phyloP scores from a whole-genome alignment of 116 monocot species.

The Posidonia oceanica region DNA sequence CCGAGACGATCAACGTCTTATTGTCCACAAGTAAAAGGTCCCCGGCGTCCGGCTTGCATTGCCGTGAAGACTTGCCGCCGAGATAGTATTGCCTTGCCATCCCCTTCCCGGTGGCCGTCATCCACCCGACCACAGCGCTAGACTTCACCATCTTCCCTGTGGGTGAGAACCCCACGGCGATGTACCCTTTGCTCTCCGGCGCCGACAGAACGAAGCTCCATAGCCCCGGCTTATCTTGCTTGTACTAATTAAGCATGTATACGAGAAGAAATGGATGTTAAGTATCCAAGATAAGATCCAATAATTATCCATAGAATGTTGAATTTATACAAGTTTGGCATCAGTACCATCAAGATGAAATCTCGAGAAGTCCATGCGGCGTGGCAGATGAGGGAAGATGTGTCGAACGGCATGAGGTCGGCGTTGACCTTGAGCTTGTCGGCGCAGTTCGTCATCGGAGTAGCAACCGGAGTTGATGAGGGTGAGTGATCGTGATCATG shows the following conservation, averaged over 20 bases:
- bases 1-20: constrained; percentile 16
- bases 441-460: not conserved
- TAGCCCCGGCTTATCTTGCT: constrained; percentile 2
- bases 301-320: not conserved
- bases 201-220: constrained; percentile 58
- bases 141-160: constrained; percentile 40
- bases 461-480: not conserved
- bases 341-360: constrained; percentile 18
- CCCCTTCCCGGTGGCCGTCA: constrained; percentile 19
- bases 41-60: constrained; percentile 44
- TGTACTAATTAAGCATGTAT: constrained; percentile 13
- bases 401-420: constrained; percentile 13
- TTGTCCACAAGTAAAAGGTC: constrained; percentile 15
- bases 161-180: constrained; percentile 40
- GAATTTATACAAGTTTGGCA: not conserved
- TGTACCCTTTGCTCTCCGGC: constrained; percentile 26
- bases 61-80: constrained; percentile 9
- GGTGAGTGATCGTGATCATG: not conserved
- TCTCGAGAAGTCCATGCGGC: constrained; percentile 11
- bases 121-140: constrained; percentile 40
- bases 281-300: not conserved
- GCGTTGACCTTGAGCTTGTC: not conserved
- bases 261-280: not conserved
- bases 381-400: constrained; percentile 18
- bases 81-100: constrained; percentile 47